Conservation (phyloP, 169 alveolate genomes). For the Theileria luwenshuni region DNA sequence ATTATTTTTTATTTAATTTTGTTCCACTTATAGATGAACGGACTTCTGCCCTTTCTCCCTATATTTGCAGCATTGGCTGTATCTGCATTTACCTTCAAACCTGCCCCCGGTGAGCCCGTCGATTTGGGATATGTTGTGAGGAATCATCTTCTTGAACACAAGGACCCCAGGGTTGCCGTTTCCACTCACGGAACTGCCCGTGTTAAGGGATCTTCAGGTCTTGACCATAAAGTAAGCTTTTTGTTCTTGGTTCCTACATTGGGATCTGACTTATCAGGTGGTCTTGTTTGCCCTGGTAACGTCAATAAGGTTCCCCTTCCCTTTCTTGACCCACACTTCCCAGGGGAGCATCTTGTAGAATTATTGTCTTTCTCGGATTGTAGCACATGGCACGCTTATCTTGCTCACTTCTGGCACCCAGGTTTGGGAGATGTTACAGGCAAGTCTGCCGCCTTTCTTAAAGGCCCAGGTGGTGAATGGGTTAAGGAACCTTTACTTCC, state of each 20-base stretch:
- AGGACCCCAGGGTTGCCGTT: background rate
- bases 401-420: conserved; percentile 3
- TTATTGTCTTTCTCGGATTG: background rate
- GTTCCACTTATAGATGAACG: no score
- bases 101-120: no score
- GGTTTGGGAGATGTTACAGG: background rate
- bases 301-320: background rate
- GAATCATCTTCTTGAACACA: no score
- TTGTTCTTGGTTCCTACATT: background rate
- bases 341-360: conserved; percentile 6
- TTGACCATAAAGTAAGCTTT: background rate
- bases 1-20: no score
- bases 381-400: background rate
- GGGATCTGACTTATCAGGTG: background rate
- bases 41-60: no score
- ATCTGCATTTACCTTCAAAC: no score
- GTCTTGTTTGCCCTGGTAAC: conserved; percentile 1
- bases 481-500: background rate
- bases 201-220: background rate
- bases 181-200: background rate
- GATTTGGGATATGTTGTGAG: no score
- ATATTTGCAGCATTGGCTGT: no score
- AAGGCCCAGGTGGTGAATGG: conserved; percentile 1
- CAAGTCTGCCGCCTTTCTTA: background rate
- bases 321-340: background rate